Percentiles rank a stretch among this genome's conserved stretches.
These are phyloP conservation scores for Delitschia confertaspora DNA, from an alignment of 495 filamentous ascomycete species.

Conservation along the genomic window DNA sequence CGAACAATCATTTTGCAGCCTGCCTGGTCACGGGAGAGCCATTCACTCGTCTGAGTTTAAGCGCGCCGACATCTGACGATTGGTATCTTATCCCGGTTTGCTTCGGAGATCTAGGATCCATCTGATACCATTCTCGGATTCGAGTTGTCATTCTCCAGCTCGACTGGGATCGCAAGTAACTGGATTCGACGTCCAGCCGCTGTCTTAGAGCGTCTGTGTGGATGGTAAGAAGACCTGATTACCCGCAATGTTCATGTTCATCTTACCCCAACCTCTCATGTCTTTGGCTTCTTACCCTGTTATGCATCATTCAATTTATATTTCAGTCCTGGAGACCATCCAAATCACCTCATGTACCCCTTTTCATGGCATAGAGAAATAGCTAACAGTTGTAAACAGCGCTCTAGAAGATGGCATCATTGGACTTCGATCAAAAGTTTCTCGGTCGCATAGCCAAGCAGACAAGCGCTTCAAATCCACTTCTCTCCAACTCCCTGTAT, in stretches of 20 bases:
- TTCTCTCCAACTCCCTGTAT: conserved; percentile 73
- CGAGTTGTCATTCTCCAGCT: conserved; percentile 7
- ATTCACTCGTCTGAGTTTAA: conserved; percentile 22
- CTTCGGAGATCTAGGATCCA: neutral
- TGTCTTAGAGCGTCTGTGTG: too few species aligned
- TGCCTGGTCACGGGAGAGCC: conserved; percentile 17
- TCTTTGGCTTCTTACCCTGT: too few species aligned
- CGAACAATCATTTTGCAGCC: conserved; percentile 12
- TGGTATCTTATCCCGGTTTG: conserved; percentile 4
- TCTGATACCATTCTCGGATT: neutral
- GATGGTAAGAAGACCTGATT: too few species aligned
- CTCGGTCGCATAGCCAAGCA: conserved; percentile 74
- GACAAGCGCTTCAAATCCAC: conserved; percentile 60
- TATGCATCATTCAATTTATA: neutral
- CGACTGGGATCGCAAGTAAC: conserved; percentile 5
- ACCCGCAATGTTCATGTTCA: too few species aligned
- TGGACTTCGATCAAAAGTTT: conserved; percentile 95
- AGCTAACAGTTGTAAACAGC: conserved; percentile 14
- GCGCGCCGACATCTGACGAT: conserved; percentile 14
- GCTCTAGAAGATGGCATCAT: conserved; percentile 65
- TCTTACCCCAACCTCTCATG: too few species aligned
- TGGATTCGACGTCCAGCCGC: conserved; percentile 5
- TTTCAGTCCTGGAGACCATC: neutral
- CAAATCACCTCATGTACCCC: neutral
- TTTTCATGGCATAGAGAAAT: too few species aligned